A percentile compares a stretch with the other conserved stretches of the same genome.
phyloP scores from a whole-genome alignment of 2,329 filamentous ascomycete species.

The Lachnellula occidentalis region DNA sequence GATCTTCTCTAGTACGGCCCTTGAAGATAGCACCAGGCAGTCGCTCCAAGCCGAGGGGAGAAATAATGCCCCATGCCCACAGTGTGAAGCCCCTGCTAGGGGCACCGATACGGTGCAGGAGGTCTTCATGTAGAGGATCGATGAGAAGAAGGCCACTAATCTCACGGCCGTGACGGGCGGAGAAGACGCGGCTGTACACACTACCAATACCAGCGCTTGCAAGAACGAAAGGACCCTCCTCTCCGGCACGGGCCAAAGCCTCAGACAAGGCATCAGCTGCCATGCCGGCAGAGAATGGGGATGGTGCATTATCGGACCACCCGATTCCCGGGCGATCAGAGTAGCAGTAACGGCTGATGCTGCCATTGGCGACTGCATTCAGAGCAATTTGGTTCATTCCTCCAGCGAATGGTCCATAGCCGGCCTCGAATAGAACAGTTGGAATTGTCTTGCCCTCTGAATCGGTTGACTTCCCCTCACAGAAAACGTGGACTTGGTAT shows the following conservation, averaged over 20 bases:
- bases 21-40: conserved; percentile 75
- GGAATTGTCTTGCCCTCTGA: conserved; percentile 53
- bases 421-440: conserved; percentile 82
- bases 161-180: conserved; percentile 69
- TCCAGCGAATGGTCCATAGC: conserved; percentile 72
- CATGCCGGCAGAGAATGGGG: conserved; percentile 88
- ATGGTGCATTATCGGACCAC: conserved; percentile 88
- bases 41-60: conserved; percentile 79
- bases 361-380: conserved; percentile 68
- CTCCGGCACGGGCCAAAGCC: conserved; percentile 71
- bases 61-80: conserved; percentile 81
- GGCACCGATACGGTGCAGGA: conserved; percentile 62
- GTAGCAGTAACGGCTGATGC: conserved; percentile 87
- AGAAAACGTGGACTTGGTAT: conserved; percentile 83
- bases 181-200: conserved; percentile 87
- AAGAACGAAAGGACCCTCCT: conserved; percentile 83
- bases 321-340: conserved; percentile 87
- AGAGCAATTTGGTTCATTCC: conserved; percentile 77
- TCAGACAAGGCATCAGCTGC: conserved; percentile 85
- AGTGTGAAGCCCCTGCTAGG: conserved; percentile 73
- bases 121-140: conserved; percentile 84
- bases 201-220: conserved; percentile 82
- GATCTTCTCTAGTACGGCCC: conserved; percentile 74
- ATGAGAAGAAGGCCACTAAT: conserved; percentile 78
- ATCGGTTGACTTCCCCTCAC: conserved; percentile 65